phyloP scores from a whole-genome alignment of 176 grass and related monocot genomes.

The Carex kokanica region DNA sequence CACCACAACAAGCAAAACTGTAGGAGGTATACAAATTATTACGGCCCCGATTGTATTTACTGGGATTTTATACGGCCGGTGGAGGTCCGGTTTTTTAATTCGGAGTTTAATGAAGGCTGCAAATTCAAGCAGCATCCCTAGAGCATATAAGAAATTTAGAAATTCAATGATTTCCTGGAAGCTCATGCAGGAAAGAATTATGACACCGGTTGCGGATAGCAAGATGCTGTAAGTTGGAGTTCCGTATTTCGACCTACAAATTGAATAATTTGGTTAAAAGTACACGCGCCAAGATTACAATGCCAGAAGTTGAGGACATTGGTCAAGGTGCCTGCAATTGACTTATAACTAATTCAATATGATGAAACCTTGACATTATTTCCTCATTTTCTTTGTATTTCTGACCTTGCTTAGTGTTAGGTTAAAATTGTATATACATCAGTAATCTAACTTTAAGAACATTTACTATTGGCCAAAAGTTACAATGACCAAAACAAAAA shows the following conservation, averaged over 20 bases:
- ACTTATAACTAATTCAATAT: not conserved
- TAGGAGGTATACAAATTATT: constrained; percentile 61
- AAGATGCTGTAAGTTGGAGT: constrained; percentile 87
- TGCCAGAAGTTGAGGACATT: not conserved
- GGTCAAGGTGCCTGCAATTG: not conserved
- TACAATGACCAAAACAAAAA: not conserved
- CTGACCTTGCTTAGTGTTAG: not conserved
- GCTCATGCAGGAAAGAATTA: constrained; percentile 85
- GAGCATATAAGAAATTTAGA: constrained; percentile 84
- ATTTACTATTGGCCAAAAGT: not conserved
- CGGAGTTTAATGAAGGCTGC: constrained; percentile 93
- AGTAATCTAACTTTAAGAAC: not conserved
- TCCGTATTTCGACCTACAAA: constrained; percentile 61
- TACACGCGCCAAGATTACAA: not conserved
- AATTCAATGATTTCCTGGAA: constrained; percentile 94
- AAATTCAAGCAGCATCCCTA: constrained; percentile 86
- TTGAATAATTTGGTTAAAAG: not conserved
- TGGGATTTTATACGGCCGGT: constrained; percentile 67
- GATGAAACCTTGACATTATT: not conserved
- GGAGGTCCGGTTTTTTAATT: constrained; percentile 59
- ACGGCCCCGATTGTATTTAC: constrained; percentile 47
- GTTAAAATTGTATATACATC: not conserved
- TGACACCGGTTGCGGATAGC: constrained; percentile 67
- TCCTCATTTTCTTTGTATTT: not conserved
- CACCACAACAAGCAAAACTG: constrained; percentile 50